Base-by-base conservation (phyloP, 1,284 basidiomycete genomes). In the Ceraceosorus bombacis region DNA sequence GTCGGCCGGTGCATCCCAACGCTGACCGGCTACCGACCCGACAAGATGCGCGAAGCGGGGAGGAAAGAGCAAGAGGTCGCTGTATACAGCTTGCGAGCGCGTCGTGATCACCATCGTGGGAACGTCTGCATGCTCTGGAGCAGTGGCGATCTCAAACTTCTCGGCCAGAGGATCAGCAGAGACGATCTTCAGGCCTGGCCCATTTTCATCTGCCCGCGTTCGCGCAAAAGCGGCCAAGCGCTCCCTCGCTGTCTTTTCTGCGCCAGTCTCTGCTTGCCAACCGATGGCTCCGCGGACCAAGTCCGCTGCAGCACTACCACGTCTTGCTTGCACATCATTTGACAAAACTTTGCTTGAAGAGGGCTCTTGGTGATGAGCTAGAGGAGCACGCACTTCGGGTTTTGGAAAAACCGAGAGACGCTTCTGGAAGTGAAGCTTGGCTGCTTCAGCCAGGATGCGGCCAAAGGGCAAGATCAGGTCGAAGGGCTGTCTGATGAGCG, bases 361-460 rank as follows among this genome's bases (percentile, higher is more conserved):
- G 27, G 2, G 43, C 43, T 46, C 43, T 46, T 15, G 43, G 10
- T 46, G 43, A 10, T 15, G 43, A 10, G 10, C 43, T 27, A 27
- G 27, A 27, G 43, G 43, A 46, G 43, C 43, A 15, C 43, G 43
- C 17, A 15, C 41, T 12, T 88, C 87, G 0, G 87, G 87, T 4
- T 86, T 79, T 10, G 83, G 80, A 65, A 82, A 87, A 0, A 88
- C 83, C 59, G 83, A 81, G 5, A 89, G 79, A 4, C 81, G 77
- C 68, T 85, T 85, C 27, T 71, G 63, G 68, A 86, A 88, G 70
- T 88, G 87, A 55, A 89, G 74, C n/a, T 81, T 81, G 76, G 81
- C 83, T 0, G 88, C 87, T 57, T 87, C 81, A 57, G 82, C 84
- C 3, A 85, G 74, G 56, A 88, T 88, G n/a, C 87, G 80, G 1